Evolutionary conservation across 2,329 filamentous ascomycete genomes (phyloP).

Genomic region (Paecilomyces niveus): DNA sequence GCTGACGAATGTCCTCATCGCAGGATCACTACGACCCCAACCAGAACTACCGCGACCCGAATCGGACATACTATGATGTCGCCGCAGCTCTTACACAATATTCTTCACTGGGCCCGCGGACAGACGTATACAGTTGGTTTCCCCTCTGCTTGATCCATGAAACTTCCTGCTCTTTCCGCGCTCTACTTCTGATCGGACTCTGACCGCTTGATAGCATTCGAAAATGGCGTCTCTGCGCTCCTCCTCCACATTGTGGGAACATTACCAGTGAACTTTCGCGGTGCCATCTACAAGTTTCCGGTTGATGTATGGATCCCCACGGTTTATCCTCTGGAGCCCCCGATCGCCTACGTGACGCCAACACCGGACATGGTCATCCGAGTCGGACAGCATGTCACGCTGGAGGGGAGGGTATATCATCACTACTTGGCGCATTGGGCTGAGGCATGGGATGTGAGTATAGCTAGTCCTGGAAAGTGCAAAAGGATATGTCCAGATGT

Average conservation of each 20-base stretch:
- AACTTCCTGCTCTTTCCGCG: background rate
- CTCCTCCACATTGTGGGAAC: slow-evolving; percentile 83
- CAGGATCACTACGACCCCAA: slow-evolving; percentile 31
- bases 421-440: slow-evolving; percentile 89
- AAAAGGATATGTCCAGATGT: background rate
- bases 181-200: slow-evolving; percentile 17
- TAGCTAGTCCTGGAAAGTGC: background rate
- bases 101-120: slow-evolving; percentile 73
- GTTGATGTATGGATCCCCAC: slow-evolving; percentile 90
- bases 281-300: slow-evolving; percentile 83
- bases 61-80: slow-evolving; percentile 86
- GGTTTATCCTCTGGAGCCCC: slow-evolving; percentile 76
- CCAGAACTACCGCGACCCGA: slow-evolving; percentile 89
- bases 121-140: slow-evolving; percentile 84
- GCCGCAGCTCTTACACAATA: slow-evolving; percentile 74
- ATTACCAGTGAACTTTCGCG: slow-evolving; percentile 83
- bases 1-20: slow-evolving; percentile 1
- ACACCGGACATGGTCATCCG: slow-evolving; percentile 82
- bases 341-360: slow-evolving; percentile 81
- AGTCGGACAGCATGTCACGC: slow-evolving; percentile 89
- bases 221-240: slow-evolving; percentile 78
- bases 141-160: background rate
- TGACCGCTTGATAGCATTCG: slow-evolving; percentile 57
- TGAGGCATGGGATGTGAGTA: slow-evolving; percentile 80
- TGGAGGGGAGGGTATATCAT: slow-evolving; percentile 89